These are phyloP conservation scores for Dactylonectria estremocensis DNA, from an alignment of 2,329 filamentous ascomycete species.

Conservation along the genomic window DNA sequence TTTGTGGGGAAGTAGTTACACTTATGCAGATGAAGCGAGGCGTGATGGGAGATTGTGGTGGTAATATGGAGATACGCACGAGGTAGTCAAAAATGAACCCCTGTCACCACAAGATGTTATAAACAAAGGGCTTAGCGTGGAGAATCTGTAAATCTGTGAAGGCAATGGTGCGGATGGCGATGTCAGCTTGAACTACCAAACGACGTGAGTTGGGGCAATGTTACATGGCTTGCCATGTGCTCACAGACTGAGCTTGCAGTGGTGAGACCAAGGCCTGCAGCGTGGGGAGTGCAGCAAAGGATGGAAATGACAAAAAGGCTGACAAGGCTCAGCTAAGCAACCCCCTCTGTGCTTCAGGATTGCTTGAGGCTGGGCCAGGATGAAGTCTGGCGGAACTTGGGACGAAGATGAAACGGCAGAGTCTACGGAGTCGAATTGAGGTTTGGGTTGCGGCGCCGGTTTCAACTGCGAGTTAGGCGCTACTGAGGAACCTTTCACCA, in stretches of 20 bases:
- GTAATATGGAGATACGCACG: conserved; percentile 32
- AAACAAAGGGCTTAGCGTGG: background rate
- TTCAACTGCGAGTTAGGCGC: background rate
- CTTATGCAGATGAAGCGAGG: conserved; percentile 10
- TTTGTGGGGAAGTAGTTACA: conserved; percentile 18
- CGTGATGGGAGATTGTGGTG: conserved; percentile 13
- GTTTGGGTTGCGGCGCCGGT: background rate
- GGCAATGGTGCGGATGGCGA: background rate
- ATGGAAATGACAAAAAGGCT: background rate
- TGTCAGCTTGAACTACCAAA: background rate
- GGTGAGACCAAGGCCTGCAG: background rate
- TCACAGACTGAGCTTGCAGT: too few species aligned
- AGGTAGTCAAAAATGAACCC: conserved; percentile 34
- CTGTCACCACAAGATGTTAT: background rate
- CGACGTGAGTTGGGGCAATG: too few species aligned
- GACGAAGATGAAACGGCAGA: conserved; percentile 4
- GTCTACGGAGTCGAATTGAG: background rate
- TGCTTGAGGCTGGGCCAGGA: background rate
- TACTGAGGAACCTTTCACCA: too few species aligned
- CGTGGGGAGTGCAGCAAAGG: background rate
- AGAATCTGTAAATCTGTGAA: too few species aligned
- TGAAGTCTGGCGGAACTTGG: background rate
- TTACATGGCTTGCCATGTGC: too few species aligned
- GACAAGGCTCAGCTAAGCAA: background rate
- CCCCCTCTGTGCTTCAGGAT: background rate